Conservation (phyloP, 495 filamentous ascomycete genomes). For the Xylaria flabelliformis region DNA sequence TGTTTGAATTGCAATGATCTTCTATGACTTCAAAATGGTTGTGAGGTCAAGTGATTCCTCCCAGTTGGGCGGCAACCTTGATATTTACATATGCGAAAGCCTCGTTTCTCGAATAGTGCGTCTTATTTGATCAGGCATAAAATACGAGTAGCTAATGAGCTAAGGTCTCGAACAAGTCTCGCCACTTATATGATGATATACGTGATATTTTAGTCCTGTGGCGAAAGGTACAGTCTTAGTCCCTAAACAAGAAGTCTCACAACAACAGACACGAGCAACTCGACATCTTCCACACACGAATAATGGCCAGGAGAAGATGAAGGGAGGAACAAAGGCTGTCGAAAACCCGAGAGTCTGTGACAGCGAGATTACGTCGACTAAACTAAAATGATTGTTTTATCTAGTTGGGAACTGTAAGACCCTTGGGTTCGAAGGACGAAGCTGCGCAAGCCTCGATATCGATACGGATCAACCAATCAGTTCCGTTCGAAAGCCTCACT, state of each 20-base stretch:
- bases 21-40: too few species aligned
- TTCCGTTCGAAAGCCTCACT: not conserved
- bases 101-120: too few species aligned
- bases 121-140: too few species aligned
- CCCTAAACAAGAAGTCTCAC: not conserved
- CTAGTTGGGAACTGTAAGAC: not conserved
- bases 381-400: not conserved
- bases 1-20: too few species aligned
- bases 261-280: not conserved
- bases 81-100: too few species aligned
- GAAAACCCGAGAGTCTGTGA: not conserved
- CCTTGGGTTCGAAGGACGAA: not conserved
- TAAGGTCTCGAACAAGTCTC: too few species aligned
- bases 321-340: not conserved
- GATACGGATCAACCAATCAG: conserved; percentile 4
- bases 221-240: too few species aligned
- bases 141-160: too few species aligned
- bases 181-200: too few species aligned
- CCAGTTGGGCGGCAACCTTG: too few species aligned
- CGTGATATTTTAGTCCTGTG: too few species aligned
- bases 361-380: not conserved
- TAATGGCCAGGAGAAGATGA: not conserved
- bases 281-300: not conserved
- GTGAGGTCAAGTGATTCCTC: too few species aligned
- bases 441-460: not conserved